Conservation (phyloP, 768 basidiomycete species). For the Trametes meyenii region DNA sequence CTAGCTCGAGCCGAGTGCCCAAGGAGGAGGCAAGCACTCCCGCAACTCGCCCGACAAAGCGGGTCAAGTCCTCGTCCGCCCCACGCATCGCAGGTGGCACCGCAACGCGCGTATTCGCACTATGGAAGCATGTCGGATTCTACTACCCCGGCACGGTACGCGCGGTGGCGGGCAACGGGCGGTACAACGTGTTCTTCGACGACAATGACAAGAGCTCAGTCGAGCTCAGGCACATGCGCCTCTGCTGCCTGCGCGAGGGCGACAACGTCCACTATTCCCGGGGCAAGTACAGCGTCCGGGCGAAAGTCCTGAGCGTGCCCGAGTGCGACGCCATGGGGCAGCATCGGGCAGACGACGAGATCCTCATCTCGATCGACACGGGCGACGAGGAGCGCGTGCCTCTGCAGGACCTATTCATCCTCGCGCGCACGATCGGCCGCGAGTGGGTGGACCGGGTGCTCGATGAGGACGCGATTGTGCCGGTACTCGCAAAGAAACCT, state of each 20-base stretch:
- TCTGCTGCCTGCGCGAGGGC: slow-evolving; percentile 49
- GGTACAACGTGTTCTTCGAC: slow-evolving; percentile 66
- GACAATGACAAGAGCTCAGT: slow-evolving; percentile 52
- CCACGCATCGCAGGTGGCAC: neutral
- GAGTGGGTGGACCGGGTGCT: slow-evolving; percentile 60
- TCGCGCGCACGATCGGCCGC: slow-evolving; percentile 49
- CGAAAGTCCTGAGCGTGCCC: slow-evolving; percentile 20
- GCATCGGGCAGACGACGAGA: slow-evolving; percentile 24
- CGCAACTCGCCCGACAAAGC: slow-evolving; percentile 23
- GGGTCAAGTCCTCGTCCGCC: slow-evolving; percentile 22
- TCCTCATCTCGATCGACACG: slow-evolving; percentile 47
- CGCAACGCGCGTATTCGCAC: slow-evolving; percentile 67
- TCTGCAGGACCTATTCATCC: slow-evolving; percentile 50
- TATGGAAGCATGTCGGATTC: slow-evolving; percentile 62
- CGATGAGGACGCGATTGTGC: slow-evolving; percentile 44
- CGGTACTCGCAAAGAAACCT: slow-evolving; percentile 42
- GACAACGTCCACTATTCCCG: slow-evolving; percentile 54
- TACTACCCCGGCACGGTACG: slow-evolving; percentile 66
- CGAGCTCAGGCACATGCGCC: slow-evolving; percentile 44
- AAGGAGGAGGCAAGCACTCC: slow-evolving; percentile 17
- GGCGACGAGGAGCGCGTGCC: slow-evolving; percentile 35
- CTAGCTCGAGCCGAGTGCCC: slow-evolving; percentile 22
- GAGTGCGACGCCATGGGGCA: neutral
- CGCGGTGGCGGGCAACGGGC: slow-evolving; percentile 34
- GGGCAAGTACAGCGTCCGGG: slow-evolving; percentile 25